phyloP scores from a whole-genome alignment of 331 rosid species.

The Quercus lobata region DNA sequence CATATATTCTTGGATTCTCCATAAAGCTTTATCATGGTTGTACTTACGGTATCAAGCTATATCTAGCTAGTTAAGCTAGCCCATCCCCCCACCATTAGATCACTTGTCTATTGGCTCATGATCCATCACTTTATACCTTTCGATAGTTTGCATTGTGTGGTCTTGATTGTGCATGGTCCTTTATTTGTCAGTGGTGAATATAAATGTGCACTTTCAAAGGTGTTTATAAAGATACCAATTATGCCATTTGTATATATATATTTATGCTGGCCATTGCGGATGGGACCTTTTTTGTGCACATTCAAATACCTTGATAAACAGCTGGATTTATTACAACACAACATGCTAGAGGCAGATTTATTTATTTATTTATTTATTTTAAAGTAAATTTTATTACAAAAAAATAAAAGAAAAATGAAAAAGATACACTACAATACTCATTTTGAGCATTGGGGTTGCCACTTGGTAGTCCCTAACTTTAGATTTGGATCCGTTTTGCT shows the following conservation, averaged over 20 bases:
- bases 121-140: neutral
- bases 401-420: too few relatives aligned
- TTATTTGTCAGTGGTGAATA: neutral
- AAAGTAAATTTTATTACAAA: too few relatives aligned
- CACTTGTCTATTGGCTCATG: neutral
- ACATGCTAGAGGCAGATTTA: too few relatives aligned
- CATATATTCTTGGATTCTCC: neutral
- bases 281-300: neutral
- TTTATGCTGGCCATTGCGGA: neutral
- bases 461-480: too few relatives aligned
- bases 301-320: neutral
- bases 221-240: constrained; percentile 5
- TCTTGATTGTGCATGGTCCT: constrained; percentile 6
- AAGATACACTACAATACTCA: too few relatives aligned
- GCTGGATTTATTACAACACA: too few relatives aligned
- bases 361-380: too few relatives aligned
- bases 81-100: neutral
- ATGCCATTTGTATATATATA: neutral
- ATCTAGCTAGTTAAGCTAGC: neutral
- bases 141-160: constrained; percentile 13
- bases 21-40: neutral
- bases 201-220: constrained; percentile 30
- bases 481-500: too few relatives aligned
- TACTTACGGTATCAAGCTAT: neutral
- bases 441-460: too few relatives aligned